Percentiles rank a stretch among this genome's conserved stretches.
Evolutionary conservation across 768 basidiomycete genomes (phyloP).

Genomic region (Termitomyces sp.): DNA sequence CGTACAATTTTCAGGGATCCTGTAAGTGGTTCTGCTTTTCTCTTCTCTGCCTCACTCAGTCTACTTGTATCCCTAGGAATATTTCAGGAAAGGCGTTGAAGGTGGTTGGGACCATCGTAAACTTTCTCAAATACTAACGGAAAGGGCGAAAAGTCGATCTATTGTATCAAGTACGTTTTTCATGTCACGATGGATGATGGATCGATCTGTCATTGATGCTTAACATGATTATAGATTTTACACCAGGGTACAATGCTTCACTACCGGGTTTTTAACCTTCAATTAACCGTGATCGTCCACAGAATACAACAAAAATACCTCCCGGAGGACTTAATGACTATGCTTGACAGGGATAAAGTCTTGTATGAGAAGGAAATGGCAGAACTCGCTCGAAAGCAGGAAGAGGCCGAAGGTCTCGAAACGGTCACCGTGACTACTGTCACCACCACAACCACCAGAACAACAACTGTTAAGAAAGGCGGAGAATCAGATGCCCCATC

Average conservation of each 20-base stretch:
- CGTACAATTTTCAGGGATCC: slow-evolving; percentile 18
- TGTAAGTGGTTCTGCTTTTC: slow-evolving; percentile 7
- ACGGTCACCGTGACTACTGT: slow-evolving; percentile 18
- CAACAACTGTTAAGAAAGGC: slow-evolving; percentile 15
- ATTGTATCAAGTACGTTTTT: slow-evolving; percentile 40
- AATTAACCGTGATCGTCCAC: background rate
- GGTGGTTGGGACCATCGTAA: slow-evolving; percentile 35
- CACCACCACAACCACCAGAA: slow-evolving; percentile 17
- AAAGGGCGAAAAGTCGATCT: slow-evolving; percentile 42
- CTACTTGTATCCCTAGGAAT: slow-evolving; percentile 10
- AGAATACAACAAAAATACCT: slow-evolving; percentile 27
- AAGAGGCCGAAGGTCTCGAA: slow-evolving; percentile 17
- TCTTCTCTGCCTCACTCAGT: background rate
- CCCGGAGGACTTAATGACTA: slow-evolving; percentile 28
- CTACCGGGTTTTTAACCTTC: background rate
- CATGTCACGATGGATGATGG: background rate
- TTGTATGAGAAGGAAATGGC: slow-evolving; percentile 26
- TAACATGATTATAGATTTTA: slow-evolving; percentile 23
- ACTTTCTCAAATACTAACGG: slow-evolving; percentile 36
- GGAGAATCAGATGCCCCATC: background rate
- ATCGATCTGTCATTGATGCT: background rate
- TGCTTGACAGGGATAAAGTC: slow-evolving; percentile 33
- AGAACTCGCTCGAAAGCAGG: slow-evolving; percentile 22
- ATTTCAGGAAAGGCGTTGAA: slow-evolving; percentile 21
- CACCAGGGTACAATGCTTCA: slow-evolving; percentile 25